A percentile compares a stretch with the other conserved stretches of the same genome.
These are phyloP conservation scores for Artomyces pyxidatus DNA, from an alignment of 768 basidiomycete species.

Conservation along the genomic window DNA sequence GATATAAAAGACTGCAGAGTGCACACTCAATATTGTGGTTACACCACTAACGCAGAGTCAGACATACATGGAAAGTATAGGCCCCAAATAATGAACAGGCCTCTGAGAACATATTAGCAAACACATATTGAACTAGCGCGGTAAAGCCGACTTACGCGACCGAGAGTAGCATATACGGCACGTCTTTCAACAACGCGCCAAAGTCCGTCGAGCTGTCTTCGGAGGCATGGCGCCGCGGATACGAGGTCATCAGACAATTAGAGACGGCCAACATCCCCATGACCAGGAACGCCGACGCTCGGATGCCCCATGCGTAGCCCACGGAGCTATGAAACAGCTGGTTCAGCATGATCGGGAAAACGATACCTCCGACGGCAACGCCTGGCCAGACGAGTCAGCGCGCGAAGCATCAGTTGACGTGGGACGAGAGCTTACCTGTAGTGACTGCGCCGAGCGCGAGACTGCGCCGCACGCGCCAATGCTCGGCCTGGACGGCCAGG, in stretches of 20 bases:
- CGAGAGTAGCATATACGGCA: conserved; percentile 14
- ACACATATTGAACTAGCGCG: neutral
- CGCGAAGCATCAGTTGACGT: neutral
- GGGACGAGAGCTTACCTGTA: conserved; percentile 18
- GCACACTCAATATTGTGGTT: neutral
- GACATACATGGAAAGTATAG: conserved; percentile 20
- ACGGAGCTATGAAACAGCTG: conserved; percentile 18
- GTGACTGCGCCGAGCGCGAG: conserved; percentile 27
- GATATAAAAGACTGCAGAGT: conserved; percentile 18
- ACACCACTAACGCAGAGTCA: neutral
- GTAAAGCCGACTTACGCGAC: conserved; percentile 10
- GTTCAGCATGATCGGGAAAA: conserved; percentile 30
- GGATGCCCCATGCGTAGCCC: conserved; percentile 37
- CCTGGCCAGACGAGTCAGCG: conserved; percentile 14
- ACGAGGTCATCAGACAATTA: conserved; percentile 17
- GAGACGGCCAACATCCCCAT: conserved; percentile 16
- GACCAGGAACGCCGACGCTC: conserved; percentile 20
- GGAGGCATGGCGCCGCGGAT: conserved; percentile 4
- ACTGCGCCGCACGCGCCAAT: conserved; percentile 32
- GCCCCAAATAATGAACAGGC: conserved; percentile 14
- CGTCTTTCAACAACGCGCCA: conserved; percentile 12
- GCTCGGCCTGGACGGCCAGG: conserved; percentile 35
- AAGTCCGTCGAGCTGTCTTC: conserved; percentile 1
- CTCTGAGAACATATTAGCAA: neutral
- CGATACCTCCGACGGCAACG: conserved; percentile 25